These are phyloP conservation scores for Neurospora terricola DNA, from an alignment of 495 filamentous ascomycete genomes.

Conservation along the genomic window DNA sequence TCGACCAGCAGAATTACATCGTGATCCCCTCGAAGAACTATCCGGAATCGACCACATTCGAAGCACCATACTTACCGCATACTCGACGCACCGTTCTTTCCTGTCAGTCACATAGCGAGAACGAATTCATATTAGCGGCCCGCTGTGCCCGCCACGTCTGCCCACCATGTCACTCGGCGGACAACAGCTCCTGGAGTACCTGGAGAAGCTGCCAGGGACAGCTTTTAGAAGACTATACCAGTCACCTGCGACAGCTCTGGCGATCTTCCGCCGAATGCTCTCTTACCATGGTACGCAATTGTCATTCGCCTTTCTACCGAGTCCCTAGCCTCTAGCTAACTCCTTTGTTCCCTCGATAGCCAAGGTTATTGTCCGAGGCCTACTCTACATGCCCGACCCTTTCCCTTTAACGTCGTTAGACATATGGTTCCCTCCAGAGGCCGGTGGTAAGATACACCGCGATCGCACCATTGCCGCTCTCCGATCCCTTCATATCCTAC, in stretches of 20 bases:
- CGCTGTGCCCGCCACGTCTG: not conserved
- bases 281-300: constrained; percentile 64
- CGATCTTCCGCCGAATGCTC: constrained; percentile 95
- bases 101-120: not conserved
- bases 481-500: constrained; percentile 71
- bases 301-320: not conserved
- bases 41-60: not conserved
- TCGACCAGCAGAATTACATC: not conserved
- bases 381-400: constrained; percentile 76
- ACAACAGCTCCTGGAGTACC: constrained; percentile 62
- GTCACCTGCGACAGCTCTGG: constrained; percentile 89
- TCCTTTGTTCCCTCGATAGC: constrained; percentile 40
- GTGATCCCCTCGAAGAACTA: not conserved
- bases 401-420: constrained; percentile 69
- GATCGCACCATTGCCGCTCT: constrained; percentile 76
- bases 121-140: not conserved
- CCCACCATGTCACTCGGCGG: constrained; percentile 20
- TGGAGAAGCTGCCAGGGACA: constrained; percentile 81
- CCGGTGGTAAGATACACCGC: constrained; percentile 62
- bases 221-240: constrained; percentile 84
- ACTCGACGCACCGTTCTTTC: not conserved
- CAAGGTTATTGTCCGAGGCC: constrained; percentile 88
- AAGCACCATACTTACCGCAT: not conserved
- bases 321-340: constrained; percentile 6
- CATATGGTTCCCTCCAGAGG: constrained; percentile 55